Evolutionary conservation across 495 filamentous ascomycete species (phyloP).

Genomic region (Tetracladium setigerum): DNA sequence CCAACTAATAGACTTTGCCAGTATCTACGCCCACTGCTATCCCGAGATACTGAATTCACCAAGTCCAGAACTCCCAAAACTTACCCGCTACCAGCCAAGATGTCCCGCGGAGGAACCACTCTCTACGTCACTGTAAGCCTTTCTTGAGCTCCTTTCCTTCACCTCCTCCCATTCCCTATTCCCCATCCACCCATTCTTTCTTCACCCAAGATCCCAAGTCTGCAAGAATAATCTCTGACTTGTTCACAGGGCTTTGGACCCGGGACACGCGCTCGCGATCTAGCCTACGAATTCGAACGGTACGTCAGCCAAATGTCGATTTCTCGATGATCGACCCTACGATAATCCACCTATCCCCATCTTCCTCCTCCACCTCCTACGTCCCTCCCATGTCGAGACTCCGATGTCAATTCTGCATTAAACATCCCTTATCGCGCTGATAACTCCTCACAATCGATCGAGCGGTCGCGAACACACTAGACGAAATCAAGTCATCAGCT

Average conservation of each 20-base stretch:
- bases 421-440: too few relatives aligned
- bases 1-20: too few relatives aligned
- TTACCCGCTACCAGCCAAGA: constrained; percentile 29
- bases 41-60: too few relatives aligned
- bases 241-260: constrained; percentile 74
- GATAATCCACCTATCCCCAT: constrained; percentile 25
- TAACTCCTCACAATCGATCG: constrained; percentile 35
- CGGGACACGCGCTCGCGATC: constrained; percentile 97
- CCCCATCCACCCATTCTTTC: background rate
- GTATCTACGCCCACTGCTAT: too few relatives aligned
- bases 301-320: constrained; percentile 56
- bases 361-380: constrained; percentile 30
- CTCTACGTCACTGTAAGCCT: constrained; percentile 67
- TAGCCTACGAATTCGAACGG: constrained; percentile 99
- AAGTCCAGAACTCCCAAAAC: too few relatives aligned
- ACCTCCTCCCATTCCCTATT: background rate
- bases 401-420: constrained; percentile 26
- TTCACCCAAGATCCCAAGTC: constrained; percentile 26
- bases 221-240: background rate
- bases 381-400: constrained; percentile 22
- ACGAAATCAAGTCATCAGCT: too few relatives aligned
- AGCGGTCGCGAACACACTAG: constrained; percentile 40
- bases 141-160: background rate
- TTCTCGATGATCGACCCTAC: constrained; percentile 36
- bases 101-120: constrained; percentile 91